Base-by-base conservation (phyloP, 768 basidiomycete species). In the Harrya chromipes region DNA sequence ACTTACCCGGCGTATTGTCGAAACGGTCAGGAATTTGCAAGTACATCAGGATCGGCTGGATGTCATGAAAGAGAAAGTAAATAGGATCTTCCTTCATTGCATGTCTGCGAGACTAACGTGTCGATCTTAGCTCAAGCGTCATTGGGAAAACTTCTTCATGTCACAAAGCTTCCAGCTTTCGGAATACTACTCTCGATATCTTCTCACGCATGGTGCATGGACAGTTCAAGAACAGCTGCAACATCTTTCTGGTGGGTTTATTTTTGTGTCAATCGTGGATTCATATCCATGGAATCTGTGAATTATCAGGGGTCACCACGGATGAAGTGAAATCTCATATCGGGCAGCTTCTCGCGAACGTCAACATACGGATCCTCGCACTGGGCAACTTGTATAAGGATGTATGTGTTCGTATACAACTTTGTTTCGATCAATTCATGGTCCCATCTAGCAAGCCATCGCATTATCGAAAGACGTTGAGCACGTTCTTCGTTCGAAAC, bases 141-240 rank as follows among this genome's bases (percentile, higher is more conserved):
- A 85, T 46, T 91, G 85, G 80, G 79, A 85, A 54, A 99, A 97
- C 68, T 91, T 93, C 69, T 84, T 83, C 70, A 78, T 97, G 49
- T 83, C 82, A 7, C 87, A 93, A 67, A 87, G 91, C 1, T 91
- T 90, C 68, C 73, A 77, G 8, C 73, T 94, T 20, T 86, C 89
- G 8, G 84, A 88, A 56, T 87, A 88, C 62, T 93, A 84, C 62
- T 74, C 74, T 8, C 78, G 81, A 16, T 84, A 93, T 66, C 64
- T 90, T 10, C 70, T 93, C 45, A 75, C 87, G 2, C 81, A 89
- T 46, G 73, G 76, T 40, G 78, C 84, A 40, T 95, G 88, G 81
- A 86, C 85, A 3, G 65, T 88, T 16, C 76, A 85, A 36, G 92
- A 97, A 59, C 83, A 84, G 49, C 69, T 98, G 27, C 72, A 73